Base-by-base conservation (phyloP, 2,329 filamentous ascomycete genomes). In the Cordyceps javanica region DNA sequence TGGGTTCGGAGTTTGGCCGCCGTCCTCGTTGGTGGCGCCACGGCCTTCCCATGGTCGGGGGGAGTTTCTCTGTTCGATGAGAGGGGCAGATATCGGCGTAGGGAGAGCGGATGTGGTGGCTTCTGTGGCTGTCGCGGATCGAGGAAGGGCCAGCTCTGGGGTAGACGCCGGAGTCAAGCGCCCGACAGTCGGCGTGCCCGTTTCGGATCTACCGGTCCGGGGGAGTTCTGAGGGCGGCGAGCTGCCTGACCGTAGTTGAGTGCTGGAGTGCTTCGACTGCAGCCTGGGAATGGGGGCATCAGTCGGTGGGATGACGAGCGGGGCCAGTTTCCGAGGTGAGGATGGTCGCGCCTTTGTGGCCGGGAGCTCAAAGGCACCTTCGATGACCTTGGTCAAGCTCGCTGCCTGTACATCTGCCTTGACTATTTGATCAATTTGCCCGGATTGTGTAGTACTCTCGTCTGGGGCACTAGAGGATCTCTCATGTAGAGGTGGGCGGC, bases 401-500 rank as follows among this genome's bases (percentile, higher is more conserved):
- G 63, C 58, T 48, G 67, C 63, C 44, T 63, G 65, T 30, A 64
- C 62, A 48, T 62, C 66, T 39, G 41, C 30, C 49, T 26, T 61
- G 10, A 53, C 28, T 13, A 34, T 44, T 8, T 41, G 44, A 19
- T 55, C 52, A 28, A 50, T 51, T 3, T 32, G 30, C 30, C n/a
- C 23, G 26, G 16, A 5, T 2, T 41, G 11, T 32, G 30, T 42
- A 23, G n/a, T 30, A 11, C 39, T 53, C 32, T 75, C 72, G 9
- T 78, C 78, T 2, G 84, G 82, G n/a, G 82, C 81, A 67, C 82
- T 86, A 58, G 78, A 80, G 38, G 84, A 87, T 58, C 84, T 78
- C 70, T 87, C 85, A 63, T 87, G 83, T 26, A 87, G 70, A 34
- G 85, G 77, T 57, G 83, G 84, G 7, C 83, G 79, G 41, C 84